These are phyloP conservation scores for Ramaria sp. DNA, from an alignment of 768 basidiomycete genomes.

Conservation along the genomic window DNA sequence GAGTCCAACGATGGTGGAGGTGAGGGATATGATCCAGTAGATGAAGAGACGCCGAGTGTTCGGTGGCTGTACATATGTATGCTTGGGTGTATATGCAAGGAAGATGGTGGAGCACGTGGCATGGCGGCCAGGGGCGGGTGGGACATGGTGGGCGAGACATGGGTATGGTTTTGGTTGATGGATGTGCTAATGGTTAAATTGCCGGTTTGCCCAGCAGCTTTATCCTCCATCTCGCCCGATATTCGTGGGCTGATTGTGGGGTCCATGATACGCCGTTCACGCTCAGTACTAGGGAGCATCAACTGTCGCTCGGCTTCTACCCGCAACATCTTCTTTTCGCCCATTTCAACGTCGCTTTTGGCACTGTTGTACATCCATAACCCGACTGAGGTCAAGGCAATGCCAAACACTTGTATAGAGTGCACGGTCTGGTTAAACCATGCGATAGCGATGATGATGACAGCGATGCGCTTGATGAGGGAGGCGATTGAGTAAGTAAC, in stretches of 20 bases:
- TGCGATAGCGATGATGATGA: slow-evolving; percentile 94
- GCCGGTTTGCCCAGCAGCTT: not conserved
- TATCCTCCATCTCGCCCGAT: not conserved
- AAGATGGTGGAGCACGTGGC: not conserved
- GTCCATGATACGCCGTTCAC: slow-evolving; percentile 41
- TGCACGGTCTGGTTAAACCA: slow-evolving; percentile 92
- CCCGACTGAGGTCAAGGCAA: slow-evolving; percentile 78
- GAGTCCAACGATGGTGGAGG: slow-evolving; percentile 31
- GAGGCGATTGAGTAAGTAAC: slow-evolving; percentile 99
- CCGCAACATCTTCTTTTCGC: slow-evolving; percentile 78
- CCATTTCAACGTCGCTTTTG: slow-evolving; percentile 84
- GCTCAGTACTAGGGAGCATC: slow-evolving; percentile 57
- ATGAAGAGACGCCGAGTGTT: slow-evolving; percentile 11
- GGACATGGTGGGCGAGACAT: slow-evolving; percentile 4
- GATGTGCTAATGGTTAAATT: slow-evolving; percentile 4
- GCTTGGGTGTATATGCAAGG: slow-evolving; percentile 11
- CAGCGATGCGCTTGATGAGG: slow-evolving; percentile 93
- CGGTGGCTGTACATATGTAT: slow-evolving; percentile 9
- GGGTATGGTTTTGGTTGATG: slow-evolving; percentile 5
- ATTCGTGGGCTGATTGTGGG: slow-evolving; percentile 1
- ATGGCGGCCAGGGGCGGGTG: not conserved
- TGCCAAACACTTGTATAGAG: slow-evolving; percentile 80
- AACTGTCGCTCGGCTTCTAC: slow-evolving; percentile 63
- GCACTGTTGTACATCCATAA: slow-evolving; percentile 95
- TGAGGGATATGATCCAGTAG: slow-evolving; percentile 26